Evolutionary conservation across 2,329 filamentous ascomycete genomes (phyloP).

Genomic region (Aspergillus jensenii): DNA sequence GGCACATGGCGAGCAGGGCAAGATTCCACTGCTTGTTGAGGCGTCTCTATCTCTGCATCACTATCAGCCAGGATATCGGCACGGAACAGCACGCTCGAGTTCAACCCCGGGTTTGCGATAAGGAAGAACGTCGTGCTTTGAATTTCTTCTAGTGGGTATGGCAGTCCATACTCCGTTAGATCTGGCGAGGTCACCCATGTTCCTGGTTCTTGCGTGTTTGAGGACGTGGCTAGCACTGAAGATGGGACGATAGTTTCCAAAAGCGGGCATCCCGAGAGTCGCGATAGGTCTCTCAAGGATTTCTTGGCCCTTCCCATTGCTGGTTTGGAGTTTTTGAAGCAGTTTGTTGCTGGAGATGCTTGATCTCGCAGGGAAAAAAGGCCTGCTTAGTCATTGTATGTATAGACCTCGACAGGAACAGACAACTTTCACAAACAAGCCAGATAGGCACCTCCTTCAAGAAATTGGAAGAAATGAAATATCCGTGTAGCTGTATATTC

Average conservation of each 20-base stretch:
- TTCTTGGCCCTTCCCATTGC: conserved; percentile 23
- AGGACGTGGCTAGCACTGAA: conserved; percentile 14
- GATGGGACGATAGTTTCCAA: conserved; percentile 30
- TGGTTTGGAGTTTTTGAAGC: neutral
- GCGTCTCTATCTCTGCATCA: conserved; percentile 15
- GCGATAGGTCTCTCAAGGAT: conserved; percentile 20
- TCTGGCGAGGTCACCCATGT: conserved; percentile 36
- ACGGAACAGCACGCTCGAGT: conserved; percentile 58
- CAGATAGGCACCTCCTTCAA: no score
- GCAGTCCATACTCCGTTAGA: conserved; percentile 25
- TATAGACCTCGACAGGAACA: neutral
- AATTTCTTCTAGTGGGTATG: conserved; percentile 32
- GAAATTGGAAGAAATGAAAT: neutral
- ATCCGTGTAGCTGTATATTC: neutral
- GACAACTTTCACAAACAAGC: no score
- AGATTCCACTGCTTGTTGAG: conserved; percentile 10
- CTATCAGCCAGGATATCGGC: conserved; percentile 62
- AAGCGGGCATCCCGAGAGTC: conserved; percentile 28
- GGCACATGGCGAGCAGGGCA: conserved; percentile 24
- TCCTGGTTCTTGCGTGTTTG: conserved; percentile 16
- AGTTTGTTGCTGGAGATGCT: neutral
- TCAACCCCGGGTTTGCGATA: conserved; percentile 57
- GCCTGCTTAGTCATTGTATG: neutral
- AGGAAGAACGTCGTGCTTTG: conserved; percentile 52
- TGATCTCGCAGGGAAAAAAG: neutral